Evolutionary conservation across 768 basidiomycete species (phyloP).

Genomic region (Paxillus involutus): DNA sequence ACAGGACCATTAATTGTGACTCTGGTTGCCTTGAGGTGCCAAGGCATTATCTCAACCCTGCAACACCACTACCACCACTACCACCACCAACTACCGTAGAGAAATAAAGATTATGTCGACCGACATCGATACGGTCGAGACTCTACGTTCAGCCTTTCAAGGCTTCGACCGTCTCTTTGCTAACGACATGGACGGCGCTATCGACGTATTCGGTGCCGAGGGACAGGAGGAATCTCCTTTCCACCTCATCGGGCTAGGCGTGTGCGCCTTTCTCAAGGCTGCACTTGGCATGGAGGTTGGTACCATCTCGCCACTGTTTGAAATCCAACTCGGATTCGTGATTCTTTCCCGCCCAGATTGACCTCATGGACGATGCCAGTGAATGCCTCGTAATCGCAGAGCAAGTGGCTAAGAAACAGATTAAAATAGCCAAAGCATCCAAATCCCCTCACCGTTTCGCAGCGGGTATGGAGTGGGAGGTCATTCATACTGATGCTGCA

Average conservation of each 20-base stretch:
- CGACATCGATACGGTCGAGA: constrained; percentile 24
- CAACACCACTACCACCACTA: background rate
- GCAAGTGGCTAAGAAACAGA: constrained; percentile 56
- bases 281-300: constrained; percentile 78
- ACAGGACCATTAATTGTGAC: background rate
- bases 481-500: constrained; percentile 70
- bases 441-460: constrained; percentile 43
- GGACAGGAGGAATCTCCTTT: constrained; percentile 53
- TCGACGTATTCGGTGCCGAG: constrained; percentile 41
- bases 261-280: constrained; percentile 73
- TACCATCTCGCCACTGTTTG: background rate
- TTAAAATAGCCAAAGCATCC: constrained; percentile 36
- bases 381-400: constrained; percentile 57
- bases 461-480: constrained; percentile 73
- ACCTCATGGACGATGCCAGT: constrained; percentile 63
- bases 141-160: constrained; percentile 35
- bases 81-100: no score
- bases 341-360: constrained; percentile 37
- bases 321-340: background rate
- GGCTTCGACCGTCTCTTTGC: constrained; percentile 72
- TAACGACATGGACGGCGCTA: constrained; percentile 61
- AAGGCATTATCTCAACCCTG: background rate
- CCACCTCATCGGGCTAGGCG: constrained; percentile 71
- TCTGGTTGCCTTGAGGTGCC: no score
- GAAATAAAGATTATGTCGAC: constrained; percentile 1